A percentile compares a stretch with the other conserved stretches of the same genome.
These are phyloP conservation scores for Termitomyces sp. DNA, from an alignment of 768 basidiomycete genomes.

Conservation along the genomic window DNA sequence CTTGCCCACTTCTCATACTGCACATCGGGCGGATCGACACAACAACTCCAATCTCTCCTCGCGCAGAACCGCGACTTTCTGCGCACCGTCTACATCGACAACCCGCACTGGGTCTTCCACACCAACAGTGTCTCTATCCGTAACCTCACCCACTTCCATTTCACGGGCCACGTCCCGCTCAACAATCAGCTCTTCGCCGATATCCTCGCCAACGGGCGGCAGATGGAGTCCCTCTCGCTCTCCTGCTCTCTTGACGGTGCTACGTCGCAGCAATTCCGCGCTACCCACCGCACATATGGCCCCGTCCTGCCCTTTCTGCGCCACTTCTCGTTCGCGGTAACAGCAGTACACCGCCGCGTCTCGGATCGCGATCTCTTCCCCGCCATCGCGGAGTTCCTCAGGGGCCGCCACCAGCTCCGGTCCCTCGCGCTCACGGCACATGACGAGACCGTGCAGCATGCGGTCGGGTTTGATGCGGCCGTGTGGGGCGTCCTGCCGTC, in stretches of 20 bases:
- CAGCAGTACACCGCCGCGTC: conserved; percentile 38
- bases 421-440: conserved; percentile 49
- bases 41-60: conserved; percentile 43
- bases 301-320: conserved; percentile 56
- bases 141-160: conserved; percentile 62
- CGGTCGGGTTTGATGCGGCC: conserved; percentile 64
- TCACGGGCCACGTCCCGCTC: conserved; percentile 52
- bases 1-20: conserved; percentile 58
- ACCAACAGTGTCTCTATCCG: conserved; percentile 49
- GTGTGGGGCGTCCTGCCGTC: conserved; percentile 70
- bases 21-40: conserved; percentile 37
- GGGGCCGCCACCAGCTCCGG: conserved; percentile 48
- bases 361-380: conserved; percentile 65
- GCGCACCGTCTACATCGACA: conserved; percentile 52
- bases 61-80: conserved; percentile 49
- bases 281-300: conserved; percentile 18
- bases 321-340: conserved; percentile 56
- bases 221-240: conserved; percentile 60
- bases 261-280: conserved; percentile 48
- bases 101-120: conserved; percentile 56
- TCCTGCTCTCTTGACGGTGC: conserved; percentile 51
- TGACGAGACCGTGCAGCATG: conserved; percentile 40
- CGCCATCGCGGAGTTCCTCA: conserved; percentile 63
- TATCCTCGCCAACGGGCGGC: conserved; percentile 57
- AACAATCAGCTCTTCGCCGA: conserved; percentile 52